A percentile compares a stretch with the other conserved stretches of the same genome.
These are phyloP conservation scores for Microcyclosporella mali DNA, from an alignment of 2,329 filamentous ascomycete genomes.

Conservation along the genomic window DNA sequence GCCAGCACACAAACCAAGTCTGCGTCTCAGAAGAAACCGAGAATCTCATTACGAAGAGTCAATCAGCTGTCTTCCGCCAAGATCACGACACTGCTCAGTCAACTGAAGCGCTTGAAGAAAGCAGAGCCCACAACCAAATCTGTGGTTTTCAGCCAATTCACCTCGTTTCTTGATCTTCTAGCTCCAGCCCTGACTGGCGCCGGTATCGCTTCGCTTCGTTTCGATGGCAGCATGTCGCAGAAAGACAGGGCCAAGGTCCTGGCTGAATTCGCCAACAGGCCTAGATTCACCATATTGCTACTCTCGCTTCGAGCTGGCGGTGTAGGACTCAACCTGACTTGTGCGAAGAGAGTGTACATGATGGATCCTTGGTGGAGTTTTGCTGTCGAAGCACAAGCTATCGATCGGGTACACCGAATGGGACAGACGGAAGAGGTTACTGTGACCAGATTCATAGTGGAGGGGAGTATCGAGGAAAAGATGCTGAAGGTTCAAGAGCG, in stretches of 20 bases:
- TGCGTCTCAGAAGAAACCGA: slow-evolving; percentile 18
- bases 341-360: slow-evolving; percentile 87
- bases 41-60: slow-evolving; percentile 56
- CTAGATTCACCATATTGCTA: slow-evolving; percentile 66
- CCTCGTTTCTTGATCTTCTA: slow-evolving; percentile 88
- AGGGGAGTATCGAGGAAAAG: slow-evolving; percentile 85
- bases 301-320: slow-evolving; percentile 84
- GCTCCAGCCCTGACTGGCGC: slow-evolving; percentile 68
- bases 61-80: slow-evolving; percentile 76
- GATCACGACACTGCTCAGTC: slow-evolving; percentile 68
- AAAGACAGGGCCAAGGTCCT: slow-evolving; percentile 76
- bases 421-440: slow-evolving; percentile 81
- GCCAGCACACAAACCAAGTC: slow-evolving; percentile 29
- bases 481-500: slow-evolving; percentile 91
- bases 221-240: slow-evolving; percentile 87
- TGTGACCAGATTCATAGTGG: slow-evolving; percentile 82
- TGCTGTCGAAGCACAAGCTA: slow-evolving; percentile 91
- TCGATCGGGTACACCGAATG: slow-evolving; percentile 96
- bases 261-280: slow-evolving; percentile 55
- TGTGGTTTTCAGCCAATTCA: slow-evolving; percentile 96
- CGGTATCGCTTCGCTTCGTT: slow-evolving; percentile 72
- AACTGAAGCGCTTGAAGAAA: slow-evolving; percentile 63
- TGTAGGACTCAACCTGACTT: slow-evolving; percentile 87
- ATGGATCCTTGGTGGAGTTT: slow-evolving; percentile 99
- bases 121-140: slow-evolving; percentile 64